phyloP scores from a whole-genome alignment of 805 yeast species.

The Hanseniaspora jakobsenii region DNA sequence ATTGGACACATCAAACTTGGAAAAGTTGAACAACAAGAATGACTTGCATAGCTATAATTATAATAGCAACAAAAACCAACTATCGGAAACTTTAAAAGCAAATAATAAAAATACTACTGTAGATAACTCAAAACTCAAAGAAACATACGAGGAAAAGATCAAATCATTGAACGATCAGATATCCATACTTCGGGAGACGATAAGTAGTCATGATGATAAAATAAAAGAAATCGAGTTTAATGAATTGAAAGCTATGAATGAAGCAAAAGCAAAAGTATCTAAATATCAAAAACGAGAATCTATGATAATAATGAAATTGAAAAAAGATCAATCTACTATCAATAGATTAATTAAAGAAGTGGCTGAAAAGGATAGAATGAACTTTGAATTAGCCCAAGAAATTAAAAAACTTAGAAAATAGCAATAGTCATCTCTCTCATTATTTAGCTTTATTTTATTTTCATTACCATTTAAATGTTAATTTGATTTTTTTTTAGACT shows the following conservation, averaged over 20 bases:
- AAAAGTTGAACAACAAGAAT: no score
- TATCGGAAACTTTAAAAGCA: no score
- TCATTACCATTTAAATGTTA: no score
- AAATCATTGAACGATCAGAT: not conserved
- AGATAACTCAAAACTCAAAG: no score
- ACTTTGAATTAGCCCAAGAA: constrained; percentile 7
- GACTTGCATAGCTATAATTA: no score
- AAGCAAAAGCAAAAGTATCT: not conserved
- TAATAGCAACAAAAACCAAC: no score
- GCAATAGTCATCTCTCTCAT: not conserved
- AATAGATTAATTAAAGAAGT: constrained; percentile 3
- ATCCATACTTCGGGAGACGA: no score
- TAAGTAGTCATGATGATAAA: not conserved
- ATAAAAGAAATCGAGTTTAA: not conserved
- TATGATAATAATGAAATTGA: not conserved
- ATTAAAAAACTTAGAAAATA: not conserved
- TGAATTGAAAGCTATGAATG: not conserved
- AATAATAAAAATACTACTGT: no score
- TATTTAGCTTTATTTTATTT: no score
- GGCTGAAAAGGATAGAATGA: constrained; percentile 5
- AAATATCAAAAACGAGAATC: constrained; percentile 1
- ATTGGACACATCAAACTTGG: no score
- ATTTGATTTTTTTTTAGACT: not conserved
- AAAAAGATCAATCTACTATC: not conserved
- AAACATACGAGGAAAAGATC: no score